Evolutionary conservation across 2,329 filamentous ascomycete genomes (phyloP).

Genomic region (Colletotrichum paranaense): DNA sequence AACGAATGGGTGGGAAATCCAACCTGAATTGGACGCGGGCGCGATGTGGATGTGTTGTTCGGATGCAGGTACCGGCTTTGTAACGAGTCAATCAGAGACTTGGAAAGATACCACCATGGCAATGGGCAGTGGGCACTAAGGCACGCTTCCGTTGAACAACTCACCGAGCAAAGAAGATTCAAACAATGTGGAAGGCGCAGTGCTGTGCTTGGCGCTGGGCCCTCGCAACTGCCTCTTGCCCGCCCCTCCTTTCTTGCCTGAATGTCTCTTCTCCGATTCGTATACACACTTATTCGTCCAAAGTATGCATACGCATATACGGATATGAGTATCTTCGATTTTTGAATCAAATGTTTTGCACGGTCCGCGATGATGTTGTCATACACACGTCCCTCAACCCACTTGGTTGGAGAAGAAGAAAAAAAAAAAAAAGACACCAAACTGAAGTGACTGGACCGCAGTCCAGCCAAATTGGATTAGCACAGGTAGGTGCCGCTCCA

Average conservation of each 20-base stretch:
- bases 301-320: too few relatives aligned
- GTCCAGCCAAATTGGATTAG: too few relatives aligned
- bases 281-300: too few relatives aligned
- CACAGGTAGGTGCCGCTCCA: too few relatives aligned
- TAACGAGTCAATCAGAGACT: conserved; percentile 12
- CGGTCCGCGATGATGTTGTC: conserved; percentile 15
- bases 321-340: too few relatives aligned
- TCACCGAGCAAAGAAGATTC: neutral
- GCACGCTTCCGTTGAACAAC: neutral
- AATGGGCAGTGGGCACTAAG: too few relatives aligned
- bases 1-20: neutral
- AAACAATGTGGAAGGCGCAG: neutral
- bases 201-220: conserved; percentile 2
- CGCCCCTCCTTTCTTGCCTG: neutral
- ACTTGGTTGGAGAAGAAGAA: neutral
- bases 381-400: conserved; percentile 17
- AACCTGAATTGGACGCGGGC: neutral
- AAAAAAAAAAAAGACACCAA: neutral
- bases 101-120: neutral
- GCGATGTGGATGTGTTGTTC: conserved; percentile 17
- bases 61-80: conserved; percentile 37
- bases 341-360: too few relatives aligned
- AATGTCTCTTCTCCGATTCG: too few relatives aligned
- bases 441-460: too few relatives aligned
- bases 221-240: neutral